phyloP scores from a whole-genome alignment of 2,329 filamentous ascomycete genomes.

The Pyricularia sp. region DNA sequence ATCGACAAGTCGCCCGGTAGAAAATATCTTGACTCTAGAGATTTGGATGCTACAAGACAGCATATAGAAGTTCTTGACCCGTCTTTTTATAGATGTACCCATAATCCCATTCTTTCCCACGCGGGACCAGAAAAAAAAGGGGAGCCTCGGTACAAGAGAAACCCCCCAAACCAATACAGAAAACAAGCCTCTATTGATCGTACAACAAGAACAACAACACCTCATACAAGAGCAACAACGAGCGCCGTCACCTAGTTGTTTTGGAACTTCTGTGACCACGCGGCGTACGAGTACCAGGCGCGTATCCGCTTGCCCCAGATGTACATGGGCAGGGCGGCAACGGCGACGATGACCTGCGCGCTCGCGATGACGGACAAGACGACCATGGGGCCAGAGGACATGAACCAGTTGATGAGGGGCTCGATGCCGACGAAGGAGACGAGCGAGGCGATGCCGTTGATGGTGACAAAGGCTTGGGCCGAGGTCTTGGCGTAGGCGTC shows the following conservation, averaged over 20 bases:
- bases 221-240: not conserved
- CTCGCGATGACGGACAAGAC: slow-evolving; percentile 36
- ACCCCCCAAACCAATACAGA: not conserved
- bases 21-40: not conserved
- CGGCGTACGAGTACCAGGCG: slow-evolving; percentile 47
- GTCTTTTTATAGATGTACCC: not conserved
- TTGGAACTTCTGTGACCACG: not conserved
- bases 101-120: not conserved
- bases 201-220: not conserved
- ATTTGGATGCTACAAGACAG: not conserved
- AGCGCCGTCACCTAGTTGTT: slow-evolving; percentile 6
- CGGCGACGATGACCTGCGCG: slow-evolving; percentile 39
- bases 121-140: not conserved
- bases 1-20: not conserved
- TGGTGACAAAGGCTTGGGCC: slow-evolving; percentile 5
- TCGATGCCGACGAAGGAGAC: not conserved
- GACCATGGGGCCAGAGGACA: slow-evolving; percentile 2
- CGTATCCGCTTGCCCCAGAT: slow-evolving; percentile 50
- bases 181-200: not conserved
- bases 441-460: not conserved
- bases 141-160: not conserved
- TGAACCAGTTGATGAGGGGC: slow-evolving; percentile 38
- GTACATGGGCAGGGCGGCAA: slow-evolving; percentile 40
- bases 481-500: slow-evolving; percentile 4
- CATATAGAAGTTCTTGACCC: not conserved